phyloP scores from a whole-genome alignment of 345 rosid species.

The Gossypium australe region DNA sequence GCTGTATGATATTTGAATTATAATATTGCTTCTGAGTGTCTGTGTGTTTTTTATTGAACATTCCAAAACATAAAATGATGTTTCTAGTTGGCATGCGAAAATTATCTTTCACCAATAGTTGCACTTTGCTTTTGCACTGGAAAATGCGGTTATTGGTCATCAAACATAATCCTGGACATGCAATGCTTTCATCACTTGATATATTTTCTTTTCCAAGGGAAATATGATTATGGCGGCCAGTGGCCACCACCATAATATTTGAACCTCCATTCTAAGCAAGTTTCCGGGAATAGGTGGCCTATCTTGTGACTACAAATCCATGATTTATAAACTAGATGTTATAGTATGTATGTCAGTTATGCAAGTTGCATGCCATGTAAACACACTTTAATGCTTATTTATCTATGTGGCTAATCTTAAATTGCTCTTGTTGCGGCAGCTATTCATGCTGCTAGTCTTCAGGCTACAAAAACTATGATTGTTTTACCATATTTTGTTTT shows the following conservation, averaged over 20 bases:
- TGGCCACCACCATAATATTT: not conserved
- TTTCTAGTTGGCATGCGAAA: not conserved
- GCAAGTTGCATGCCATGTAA: not conserved
- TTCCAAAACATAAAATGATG: not conserved
- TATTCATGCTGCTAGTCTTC: conserved; percentile 4
- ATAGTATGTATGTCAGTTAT: not conserved
- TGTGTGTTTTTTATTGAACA: not conserved
- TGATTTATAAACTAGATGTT: not conserved
- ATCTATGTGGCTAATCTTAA: conserved; percentile 2
- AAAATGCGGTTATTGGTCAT: not conserved
- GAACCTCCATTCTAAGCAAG: not conserved
- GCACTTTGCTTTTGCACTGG: not conserved
- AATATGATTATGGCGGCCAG: not conserved
- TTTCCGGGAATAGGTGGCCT: not conserved
- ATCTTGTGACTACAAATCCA: not conserved
- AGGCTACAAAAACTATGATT: not conserved
- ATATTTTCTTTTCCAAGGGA: not conserved
- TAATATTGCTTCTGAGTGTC: not conserved
- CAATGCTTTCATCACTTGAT: not conserved
- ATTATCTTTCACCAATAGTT: not conserved
- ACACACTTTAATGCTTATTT: not conserved
- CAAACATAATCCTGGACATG: not conserved
- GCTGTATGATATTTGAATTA: conserved; percentile 46
- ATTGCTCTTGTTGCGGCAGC: not conserved
- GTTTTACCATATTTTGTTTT: not conserved